phyloP scores from a whole-genome alignment of 1,284 basidiomycete species.

The Clitocybe nebularis region DNA sequence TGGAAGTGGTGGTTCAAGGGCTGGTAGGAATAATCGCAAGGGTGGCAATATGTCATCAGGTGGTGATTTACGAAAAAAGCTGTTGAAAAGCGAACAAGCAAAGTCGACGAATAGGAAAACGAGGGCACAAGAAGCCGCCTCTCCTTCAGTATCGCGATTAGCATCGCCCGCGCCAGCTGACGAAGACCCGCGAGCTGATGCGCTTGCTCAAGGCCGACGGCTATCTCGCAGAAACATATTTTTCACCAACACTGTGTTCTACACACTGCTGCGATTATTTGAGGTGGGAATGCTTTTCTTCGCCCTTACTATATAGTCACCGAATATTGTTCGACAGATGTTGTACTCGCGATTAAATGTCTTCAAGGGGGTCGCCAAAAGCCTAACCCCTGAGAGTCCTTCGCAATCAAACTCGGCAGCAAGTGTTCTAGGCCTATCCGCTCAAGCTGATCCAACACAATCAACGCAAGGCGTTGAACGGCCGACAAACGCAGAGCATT shows the following conservation, averaged over 20 bases:
- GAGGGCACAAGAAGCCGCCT: constrained; percentile 37
- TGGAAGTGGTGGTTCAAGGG: constrained; percentile 25
- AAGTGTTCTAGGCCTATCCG: constrained; percentile 30
- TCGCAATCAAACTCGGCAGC: constrained; percentile 25
- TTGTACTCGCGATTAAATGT: constrained; percentile 81
- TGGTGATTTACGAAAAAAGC: constrained; percentile 68
- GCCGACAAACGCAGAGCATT: constrained; percentile 45
- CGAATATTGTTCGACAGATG: constrained; percentile 43
- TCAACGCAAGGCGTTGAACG: constrained; percentile 14
- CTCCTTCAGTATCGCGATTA: constrained; percentile 43
- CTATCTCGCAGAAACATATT: constrained; percentile 58
- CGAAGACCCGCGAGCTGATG: constrained; percentile 34
- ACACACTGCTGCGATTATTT: constrained; percentile 79
- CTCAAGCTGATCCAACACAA: constrained; percentile 16
- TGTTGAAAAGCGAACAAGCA: constrained; percentile 75
- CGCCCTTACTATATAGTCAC: constrained; percentile 13
- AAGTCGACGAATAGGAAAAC: constrained; percentile 62
- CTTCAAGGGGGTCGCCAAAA: constrained; percentile 72
- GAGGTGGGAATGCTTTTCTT: constrained; percentile 52
- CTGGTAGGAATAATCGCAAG: constrained; percentile 29
- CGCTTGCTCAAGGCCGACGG: constrained; percentile 22
- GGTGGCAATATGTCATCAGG: constrained; percentile 37
- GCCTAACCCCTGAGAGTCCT: constrained; percentile 27
- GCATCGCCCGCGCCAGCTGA: constrained; percentile 53
- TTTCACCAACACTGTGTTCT: constrained; percentile 89